Conservation (phyloP, 2,329 filamentous ascomycete genomes). For the Fusarium chlamydosporum region DNA sequence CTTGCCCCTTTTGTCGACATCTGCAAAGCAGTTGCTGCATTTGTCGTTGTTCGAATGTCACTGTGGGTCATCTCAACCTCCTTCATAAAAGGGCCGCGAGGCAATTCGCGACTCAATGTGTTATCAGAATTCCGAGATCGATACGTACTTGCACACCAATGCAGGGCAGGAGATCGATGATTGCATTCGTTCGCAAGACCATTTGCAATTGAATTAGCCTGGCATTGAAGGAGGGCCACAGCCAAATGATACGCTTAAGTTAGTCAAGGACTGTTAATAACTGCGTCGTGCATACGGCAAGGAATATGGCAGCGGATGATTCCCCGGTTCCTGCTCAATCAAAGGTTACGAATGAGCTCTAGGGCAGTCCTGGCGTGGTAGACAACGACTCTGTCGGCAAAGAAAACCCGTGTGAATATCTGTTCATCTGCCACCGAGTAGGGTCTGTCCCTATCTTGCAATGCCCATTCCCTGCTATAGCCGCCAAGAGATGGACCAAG, state of each 20-base stretch:
- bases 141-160: conserved; percentile 18
- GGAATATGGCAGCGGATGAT: conserved; percentile 29
- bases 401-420: neutral
- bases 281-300: conserved; percentile 4
- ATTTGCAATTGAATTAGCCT: neutral
- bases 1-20: conserved; percentile 36
- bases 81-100: conserved; percentile 44
- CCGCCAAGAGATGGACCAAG: conserved; percentile 31
- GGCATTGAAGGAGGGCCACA: conserved; percentile 17
- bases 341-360: conserved; percentile 17
- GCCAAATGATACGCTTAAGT: no score
- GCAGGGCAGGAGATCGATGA: conserved; percentile 24
- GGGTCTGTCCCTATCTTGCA: neutral
- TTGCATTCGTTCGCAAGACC: neutral
- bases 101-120: conserved; percentile 36
- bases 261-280: neutral
- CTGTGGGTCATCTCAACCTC: conserved; percentile 38
- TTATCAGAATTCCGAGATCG: conserved; percentile 12
- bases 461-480: conserved; percentile 1
- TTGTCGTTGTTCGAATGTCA: conserved; percentile 29
- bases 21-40: conserved; percentile 17
- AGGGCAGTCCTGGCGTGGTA: conserved; percentile 28
- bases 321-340: neutral
- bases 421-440: conserved; percentile 1
- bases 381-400: conserved; percentile 5